phyloP scores from a whole-genome alignment of 73 alveolate genomes.

The Tetrahymena thermophila region DNA sequence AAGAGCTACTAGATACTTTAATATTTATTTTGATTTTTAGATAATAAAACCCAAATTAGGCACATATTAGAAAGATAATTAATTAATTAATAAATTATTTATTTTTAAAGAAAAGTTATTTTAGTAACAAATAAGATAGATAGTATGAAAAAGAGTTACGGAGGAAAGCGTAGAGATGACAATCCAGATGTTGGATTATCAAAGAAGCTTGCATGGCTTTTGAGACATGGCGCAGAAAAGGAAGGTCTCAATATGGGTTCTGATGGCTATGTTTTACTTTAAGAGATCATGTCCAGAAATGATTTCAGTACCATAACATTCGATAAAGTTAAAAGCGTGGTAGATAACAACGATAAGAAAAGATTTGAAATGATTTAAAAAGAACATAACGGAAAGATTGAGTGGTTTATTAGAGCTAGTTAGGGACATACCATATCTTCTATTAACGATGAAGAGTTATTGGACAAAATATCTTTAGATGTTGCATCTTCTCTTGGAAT shows the following conservation, averaged over 20 bases:
- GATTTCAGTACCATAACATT: constrained; percentile 12
- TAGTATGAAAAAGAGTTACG: background rate
- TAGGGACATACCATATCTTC: constrained; percentile 73
- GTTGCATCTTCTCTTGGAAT: constrained; percentile 17
- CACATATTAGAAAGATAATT: background rate
- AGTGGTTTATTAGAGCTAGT: constrained; percentile 58
- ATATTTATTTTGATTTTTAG: too few species aligned
- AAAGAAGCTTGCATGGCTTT: constrained; percentile 47
- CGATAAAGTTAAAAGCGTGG: constrained; percentile 41
- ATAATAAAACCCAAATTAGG: too few species aligned
- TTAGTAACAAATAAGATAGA: too few species aligned
- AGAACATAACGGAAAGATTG: constrained; percentile 23
- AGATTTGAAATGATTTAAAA: constrained; percentile 52
- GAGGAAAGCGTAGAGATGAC: background rate
- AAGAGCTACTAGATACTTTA: background rate
- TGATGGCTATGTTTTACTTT: constrained; percentile 66
- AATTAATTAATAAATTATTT: background rate
- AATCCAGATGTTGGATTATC: constrained; percentile 28
- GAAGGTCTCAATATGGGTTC: constrained; percentile 55
- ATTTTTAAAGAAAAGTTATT: background rate
- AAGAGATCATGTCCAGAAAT: constrained; percentile 26
- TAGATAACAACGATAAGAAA: constrained; percentile 64
- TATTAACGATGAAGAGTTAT: constrained; percentile 64
- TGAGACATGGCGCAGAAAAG: constrained; percentile 78
- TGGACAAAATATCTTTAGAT: constrained; percentile 17